Evolutionary conservation across 2,329 filamentous ascomycete species (phyloP), one percentile per base, ranked within the genome.

Genomic region (Hypoxylon sp.): DNA sequence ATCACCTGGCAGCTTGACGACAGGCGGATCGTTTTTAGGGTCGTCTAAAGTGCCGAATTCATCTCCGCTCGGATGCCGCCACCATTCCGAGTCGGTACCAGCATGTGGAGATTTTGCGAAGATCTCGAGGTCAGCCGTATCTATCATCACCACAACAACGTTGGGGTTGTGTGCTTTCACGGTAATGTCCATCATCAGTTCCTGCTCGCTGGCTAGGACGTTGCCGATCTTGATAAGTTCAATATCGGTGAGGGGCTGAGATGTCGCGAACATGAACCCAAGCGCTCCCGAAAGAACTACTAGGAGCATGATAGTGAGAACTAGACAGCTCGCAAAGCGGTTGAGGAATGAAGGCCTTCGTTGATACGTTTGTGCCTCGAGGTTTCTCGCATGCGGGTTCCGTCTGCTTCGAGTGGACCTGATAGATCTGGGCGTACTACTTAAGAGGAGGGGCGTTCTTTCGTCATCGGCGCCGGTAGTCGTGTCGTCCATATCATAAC

Each of bases 31-130:
- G 65, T 81, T 78, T 25, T 79, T 80, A 9, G 80, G 79, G 51
- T 82, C 81, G 59, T 82, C 69, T 6, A 74, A 55, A 63, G 77
- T 76, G 1, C 73, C 71, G 43, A 77, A 70, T 10, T 75, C 74
- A 34, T 75, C 75, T 32, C 67, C 67, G 45, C 79, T 72, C 30
- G 83, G 83, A 68, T 79, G 78, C 19, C 83, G 82, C 85, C 86
- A 86, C 87, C 88, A 89, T 75, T 88, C 85, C 25, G 83, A 86
- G 73, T 89, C 87, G 6, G 85, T 86, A n/a, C 93, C 92, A 11
- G 95, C 92, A 76, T 95, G 92, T 66, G 92, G 93, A 65, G 94
- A 98, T 80, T 97, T 97, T 30, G 96, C 96, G 79, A 98, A 98
- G 32, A 99, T 87, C 75, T 97, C 94, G 63, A 98, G 85, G 77